A percentile compares a stretch with the other conserved stretches of the same genome.
Conservation (phyloP, 2,329 filamentous ascomycete species). For the Nothomitra cinnamomea region DNA sequence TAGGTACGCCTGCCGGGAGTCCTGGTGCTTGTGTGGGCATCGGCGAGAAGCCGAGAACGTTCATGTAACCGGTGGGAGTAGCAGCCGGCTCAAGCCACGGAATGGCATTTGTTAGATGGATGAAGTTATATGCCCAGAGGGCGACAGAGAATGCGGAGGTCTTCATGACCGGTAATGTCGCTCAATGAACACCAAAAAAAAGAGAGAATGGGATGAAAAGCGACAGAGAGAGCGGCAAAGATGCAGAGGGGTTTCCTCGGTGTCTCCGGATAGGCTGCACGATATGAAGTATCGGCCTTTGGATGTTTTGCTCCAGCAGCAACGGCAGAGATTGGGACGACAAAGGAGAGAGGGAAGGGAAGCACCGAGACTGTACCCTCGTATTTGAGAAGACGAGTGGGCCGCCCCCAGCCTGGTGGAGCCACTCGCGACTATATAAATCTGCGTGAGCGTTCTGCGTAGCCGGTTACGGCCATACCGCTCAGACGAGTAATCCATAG, state of each 20-base stretch:
- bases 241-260: neutral
- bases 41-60: constrained; percentile 9
- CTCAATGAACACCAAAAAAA: neutral
- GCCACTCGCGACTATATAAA: too few relatives aligned
- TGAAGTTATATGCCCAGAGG: neutral
- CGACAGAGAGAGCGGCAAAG: neutral
- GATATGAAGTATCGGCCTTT: neutral
- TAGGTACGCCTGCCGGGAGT: constrained; percentile 6
- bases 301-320: neutral
- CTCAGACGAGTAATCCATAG: too few relatives aligned
- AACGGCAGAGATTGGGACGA: too few relatives aligned
- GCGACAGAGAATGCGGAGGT: neutral
- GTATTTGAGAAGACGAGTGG: too few relatives aligned
- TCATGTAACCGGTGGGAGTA: constrained; percentile 9
- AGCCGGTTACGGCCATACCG: too few relatives aligned
- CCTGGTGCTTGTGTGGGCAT: constrained; percentile 10
- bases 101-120: constrained; percentile 3
- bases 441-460: too few relatives aligned
- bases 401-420: too few relatives aligned
- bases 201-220: neutral
- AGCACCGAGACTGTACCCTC: too few relatives aligned
- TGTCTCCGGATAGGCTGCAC: neutral
- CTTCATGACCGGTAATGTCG: neutral
- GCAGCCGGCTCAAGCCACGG: constrained; percentile 9
- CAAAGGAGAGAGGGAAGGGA: too few relatives aligned